Conservation (phyloP, 1,284 basidiomycete species). For the Papiliotrema laurentii region DNA sequence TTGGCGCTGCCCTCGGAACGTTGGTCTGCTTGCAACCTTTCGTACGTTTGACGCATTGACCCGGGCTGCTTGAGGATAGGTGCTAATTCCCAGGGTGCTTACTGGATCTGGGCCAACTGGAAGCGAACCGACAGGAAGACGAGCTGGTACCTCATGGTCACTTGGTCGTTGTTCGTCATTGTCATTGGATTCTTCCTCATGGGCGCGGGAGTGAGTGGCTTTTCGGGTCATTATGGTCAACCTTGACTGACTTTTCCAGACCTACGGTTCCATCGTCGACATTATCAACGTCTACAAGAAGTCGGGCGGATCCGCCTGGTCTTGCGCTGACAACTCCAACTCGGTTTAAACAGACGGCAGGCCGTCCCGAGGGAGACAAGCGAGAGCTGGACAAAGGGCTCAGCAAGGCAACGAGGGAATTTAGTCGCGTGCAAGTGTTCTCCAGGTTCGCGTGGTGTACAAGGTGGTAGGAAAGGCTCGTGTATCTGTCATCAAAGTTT, state of each 20-base stretch:
- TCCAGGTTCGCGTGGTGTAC: too few species aligned
- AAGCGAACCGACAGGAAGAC: conserved; percentile 9
- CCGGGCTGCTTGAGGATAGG: background rate
- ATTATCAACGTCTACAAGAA: background rate
- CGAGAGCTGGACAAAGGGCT: too few species aligned
- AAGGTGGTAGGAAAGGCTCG: too few species aligned
- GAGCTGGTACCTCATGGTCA: conserved; percentile 14
- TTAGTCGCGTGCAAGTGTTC: too few species aligned
- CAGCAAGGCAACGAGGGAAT: too few species aligned
- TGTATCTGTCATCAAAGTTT: too few species aligned
- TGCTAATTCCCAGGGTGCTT: conserved; percentile 15
- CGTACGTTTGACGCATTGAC: background rate
- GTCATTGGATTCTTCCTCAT: conserved; percentile 24
- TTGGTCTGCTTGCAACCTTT: conserved; percentile 1
- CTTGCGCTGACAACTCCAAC: conserved; percentile 3
- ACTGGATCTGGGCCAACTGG: conserved; percentile 29
- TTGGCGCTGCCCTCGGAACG: conserved; percentile 23
- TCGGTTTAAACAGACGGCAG: background rate
- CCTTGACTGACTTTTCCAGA: background rate
- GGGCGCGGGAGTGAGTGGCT: conserved; percentile 19
- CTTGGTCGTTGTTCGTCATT: conserved; percentile 21
- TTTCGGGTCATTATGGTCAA: background rate
- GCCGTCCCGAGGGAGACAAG: too few species aligned
- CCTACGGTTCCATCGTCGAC: background rate
- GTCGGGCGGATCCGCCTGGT: background rate